These are phyloP conservation scores for Vanrija sp. DNA, from an alignment of 1,284 basidiomycete species.

Conservation along the genomic window DNA sequence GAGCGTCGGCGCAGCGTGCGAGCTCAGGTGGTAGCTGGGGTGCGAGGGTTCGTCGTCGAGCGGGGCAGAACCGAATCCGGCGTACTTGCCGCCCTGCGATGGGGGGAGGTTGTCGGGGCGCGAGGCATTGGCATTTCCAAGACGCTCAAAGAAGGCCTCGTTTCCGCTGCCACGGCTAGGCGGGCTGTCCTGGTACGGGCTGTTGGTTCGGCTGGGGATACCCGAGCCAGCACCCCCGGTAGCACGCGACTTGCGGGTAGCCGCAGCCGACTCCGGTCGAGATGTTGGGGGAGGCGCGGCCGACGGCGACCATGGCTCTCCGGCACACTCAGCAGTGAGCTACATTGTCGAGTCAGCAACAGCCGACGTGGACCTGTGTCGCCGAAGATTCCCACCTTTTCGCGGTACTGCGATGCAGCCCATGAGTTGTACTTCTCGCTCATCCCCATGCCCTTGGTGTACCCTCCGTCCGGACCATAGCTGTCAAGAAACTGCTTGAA, in stretches of 20 bases:
- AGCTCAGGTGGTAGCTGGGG: constrained; percentile 40
- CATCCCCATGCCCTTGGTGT: constrained; percentile 63
- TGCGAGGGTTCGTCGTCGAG: constrained; percentile 23
- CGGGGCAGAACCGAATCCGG: constrained; percentile 46
- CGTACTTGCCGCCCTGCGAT: constrained; percentile 48
- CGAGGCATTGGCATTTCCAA: constrained; percentile 42
- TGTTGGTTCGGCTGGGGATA: constrained; percentile 12
- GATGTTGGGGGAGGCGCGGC: constrained; percentile 31
- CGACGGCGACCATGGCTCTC: constrained; percentile 45
- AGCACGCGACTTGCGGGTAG: constrained; percentile 44
- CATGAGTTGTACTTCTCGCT: constrained; percentile 85
- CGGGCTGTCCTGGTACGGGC: constrained; percentile 6
- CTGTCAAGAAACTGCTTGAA: constrained; percentile 73
- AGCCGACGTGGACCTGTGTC: neutral
- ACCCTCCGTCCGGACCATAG: constrained; percentile 72
- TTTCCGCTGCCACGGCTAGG: constrained; percentile 26
- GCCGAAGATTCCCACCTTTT: constrained; percentile 60
- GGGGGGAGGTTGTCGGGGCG: constrained; percentile 46
- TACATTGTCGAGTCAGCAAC: constrained; percentile 6
- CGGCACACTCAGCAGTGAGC: constrained; percentile 43
- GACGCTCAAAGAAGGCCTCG: constrained; percentile 48
- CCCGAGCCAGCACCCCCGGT: neutral
- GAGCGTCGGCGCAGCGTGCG: constrained; percentile 42
- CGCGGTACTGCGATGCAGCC: constrained; percentile 85
- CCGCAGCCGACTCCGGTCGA: constrained; percentile 42